These are phyloP conservation scores for Tilletia indica DNA, from an alignment of 1,284 basidiomycete species.

Conservation along the genomic window DNA sequence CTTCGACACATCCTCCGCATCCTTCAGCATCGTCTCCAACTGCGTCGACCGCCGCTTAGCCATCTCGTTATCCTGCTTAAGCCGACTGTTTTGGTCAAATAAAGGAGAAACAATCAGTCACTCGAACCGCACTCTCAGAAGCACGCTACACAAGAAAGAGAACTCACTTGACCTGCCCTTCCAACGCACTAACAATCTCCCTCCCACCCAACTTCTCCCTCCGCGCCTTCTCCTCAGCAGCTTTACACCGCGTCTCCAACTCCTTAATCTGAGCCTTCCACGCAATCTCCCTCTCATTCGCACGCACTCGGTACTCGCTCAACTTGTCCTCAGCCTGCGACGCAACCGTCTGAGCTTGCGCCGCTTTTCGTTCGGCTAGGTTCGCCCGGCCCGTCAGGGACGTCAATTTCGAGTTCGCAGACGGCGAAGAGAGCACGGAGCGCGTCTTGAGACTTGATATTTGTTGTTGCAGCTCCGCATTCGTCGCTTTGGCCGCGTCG, in stretches of 20 bases:
- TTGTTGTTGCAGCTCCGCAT: conserved; percentile 73
- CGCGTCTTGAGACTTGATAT: conserved; percentile 67
- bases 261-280: conserved; percentile 58
- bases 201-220: conserved; percentile 90
- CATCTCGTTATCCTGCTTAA: conserved; percentile 18
- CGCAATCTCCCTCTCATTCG: conserved; percentile 41
- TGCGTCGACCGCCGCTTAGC: conserved; percentile 16
- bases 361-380: conserved; percentile 69
- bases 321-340: conserved; percentile 78
- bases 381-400: conserved; percentile 42
- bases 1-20: conserved; percentile 10
- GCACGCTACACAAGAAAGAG: neutral
- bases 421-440: conserved; percentile 31
- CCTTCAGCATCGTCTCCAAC: conserved; percentile 14
- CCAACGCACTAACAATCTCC: conserved; percentile 65
- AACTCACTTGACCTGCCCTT: conserved; percentile 35
- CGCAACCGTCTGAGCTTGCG: conserved; percentile 78
- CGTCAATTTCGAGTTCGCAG: conserved; percentile 41
- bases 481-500: conserved; percentile 65
- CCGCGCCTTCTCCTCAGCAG: conserved; percentile 90
- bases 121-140: neutral
- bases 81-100: neutral
- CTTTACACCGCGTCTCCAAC: conserved; percentile 78
- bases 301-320: conserved; percentile 69
- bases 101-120: neutral